Conservation (phyloP, 352 stramenopile genomes). For the Elongisporangium anandrum region DNA sequence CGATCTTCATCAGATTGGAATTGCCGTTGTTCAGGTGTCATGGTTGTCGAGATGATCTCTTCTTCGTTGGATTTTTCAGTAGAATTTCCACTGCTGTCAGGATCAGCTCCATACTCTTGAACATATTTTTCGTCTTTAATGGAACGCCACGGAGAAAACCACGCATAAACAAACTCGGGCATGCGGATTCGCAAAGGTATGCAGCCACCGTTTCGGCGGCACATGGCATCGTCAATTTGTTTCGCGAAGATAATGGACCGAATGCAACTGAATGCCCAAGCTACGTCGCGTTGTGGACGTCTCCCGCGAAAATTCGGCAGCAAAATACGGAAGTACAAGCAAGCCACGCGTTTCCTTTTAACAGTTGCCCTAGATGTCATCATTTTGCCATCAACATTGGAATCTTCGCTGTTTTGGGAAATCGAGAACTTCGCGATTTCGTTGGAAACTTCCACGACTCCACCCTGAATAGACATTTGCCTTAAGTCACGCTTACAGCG, state of each 20-base stretch:
- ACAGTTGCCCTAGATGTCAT: conserved; percentile 10
- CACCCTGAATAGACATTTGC: conserved; percentile 20
- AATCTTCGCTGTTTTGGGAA: not conserved
- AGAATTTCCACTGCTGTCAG: not conserved
- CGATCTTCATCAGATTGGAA: conserved; percentile 83
- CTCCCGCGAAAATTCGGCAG: conserved; percentile 86
- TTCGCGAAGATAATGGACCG: conserved; percentile 89
- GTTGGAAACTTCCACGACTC: conserved; percentile 5
- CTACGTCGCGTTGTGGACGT: conserved; percentile 63
- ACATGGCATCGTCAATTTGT: conserved; percentile 76
- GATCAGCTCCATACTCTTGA: conserved; percentile 17
- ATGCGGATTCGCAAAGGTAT: conserved; percentile 77
- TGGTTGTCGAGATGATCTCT: not conserved
- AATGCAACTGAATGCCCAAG: conserved; percentile 90
- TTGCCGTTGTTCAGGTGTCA: conserved; percentile 30
- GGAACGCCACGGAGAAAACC: conserved; percentile 79
- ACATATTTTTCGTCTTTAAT: conserved; percentile 56
- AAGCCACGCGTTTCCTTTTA: conserved; percentile 62
- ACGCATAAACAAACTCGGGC: conserved; percentile 92
- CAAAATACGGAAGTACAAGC: conserved; percentile 88
- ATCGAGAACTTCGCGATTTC: not conserved
- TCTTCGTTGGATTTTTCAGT: conserved; percentile 7
- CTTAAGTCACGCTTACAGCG: conserved; percentile 56
- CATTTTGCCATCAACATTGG: not conserved
- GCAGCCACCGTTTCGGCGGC: conserved; percentile 31